Base-by-base conservation (phyloP, 75 land plant genomes). In the Pinus tabuliformis region DNA sequence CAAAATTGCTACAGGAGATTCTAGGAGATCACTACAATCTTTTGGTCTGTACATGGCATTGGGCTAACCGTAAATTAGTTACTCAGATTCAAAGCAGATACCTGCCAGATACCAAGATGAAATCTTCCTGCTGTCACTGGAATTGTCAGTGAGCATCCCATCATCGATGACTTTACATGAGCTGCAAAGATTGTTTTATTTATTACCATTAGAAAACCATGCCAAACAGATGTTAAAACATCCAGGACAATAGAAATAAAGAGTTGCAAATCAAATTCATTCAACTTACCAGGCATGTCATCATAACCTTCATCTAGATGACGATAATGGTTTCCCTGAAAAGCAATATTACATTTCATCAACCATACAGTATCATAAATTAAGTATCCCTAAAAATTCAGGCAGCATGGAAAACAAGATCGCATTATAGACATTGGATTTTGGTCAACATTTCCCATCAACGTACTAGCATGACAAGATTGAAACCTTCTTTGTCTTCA, bases 261-360 rank as follows among this genome's bases (percentile, higher is more conserved):
- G 21, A 76, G 18, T 42, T 45, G 42, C 71, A 16, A 64, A 64
- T 64, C 42, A 68, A 45, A 42, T 11, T 42, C 71, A 42, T 11
- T 42, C 22, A 12, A 68, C 62, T 68, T 33, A 85, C 87, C 87
- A 59, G 87, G 87, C 87, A 85, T 85, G 72, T 85, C 87, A 68
- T 85, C 87, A 54, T 70, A 75, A 21, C 87, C 87, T 71, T 85
- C 87, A 79, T 85, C 87, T 24, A 85, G 73, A 83, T 85, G 87
- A 33, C 87, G 87, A 63, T 83, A 85, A 21, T 85, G 81, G 20
- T 85, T 72, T 60, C 87, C 87, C 87, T 85, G 58, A 5, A 17
- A 64, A 18, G 49, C 39, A 76, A 17, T 49, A 49, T 20, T 37
- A 37, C 20, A 39, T 66, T 66, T 39, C 18, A 66, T 5, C 14